Evolutionary conservation across 2,329 filamentous ascomycete species (phyloP).

Genomic region (Xylariales sp.): DNA sequence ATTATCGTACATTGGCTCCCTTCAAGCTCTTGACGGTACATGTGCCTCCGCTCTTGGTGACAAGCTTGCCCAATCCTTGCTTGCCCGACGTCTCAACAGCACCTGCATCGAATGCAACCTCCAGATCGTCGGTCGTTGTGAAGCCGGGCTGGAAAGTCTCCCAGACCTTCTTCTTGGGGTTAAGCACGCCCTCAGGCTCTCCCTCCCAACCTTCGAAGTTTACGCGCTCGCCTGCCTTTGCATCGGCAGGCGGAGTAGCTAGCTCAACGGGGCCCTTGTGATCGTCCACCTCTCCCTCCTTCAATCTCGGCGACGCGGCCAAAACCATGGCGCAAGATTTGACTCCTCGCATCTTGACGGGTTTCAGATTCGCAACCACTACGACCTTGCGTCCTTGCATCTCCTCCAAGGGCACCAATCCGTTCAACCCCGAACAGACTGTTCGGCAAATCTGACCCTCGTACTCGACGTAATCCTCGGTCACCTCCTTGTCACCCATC

Average conservation of each 20-base stretch:
- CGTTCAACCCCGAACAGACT: conserved; percentile 95
- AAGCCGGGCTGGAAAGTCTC: conserved; percentile 95
- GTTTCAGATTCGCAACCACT: conserved; percentile 96
- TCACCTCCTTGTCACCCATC: conserved; percentile 80
- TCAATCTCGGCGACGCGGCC: conserved; percentile 79
- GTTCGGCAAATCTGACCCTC: conserved; percentile 90
- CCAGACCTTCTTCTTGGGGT: conserved; percentile 99
- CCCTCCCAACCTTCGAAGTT: conserved; percentile 94
- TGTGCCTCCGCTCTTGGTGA: conserved; percentile 70
- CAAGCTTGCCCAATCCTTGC: conserved; percentile 62
- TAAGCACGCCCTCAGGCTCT: conserved; percentile 86
- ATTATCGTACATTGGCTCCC: conserved; percentile 75
- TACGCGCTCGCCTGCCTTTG: conserved; percentile 80
- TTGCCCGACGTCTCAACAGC: conserved; percentile 73
- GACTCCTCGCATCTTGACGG: conserved; percentile 94
- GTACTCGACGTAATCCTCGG: conserved; percentile 84
- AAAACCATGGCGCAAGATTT: conserved; percentile 80
- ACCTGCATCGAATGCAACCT: conserved; percentile 81
- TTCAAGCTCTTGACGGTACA: conserved; percentile 81
- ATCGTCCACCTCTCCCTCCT: conserved; percentile 77
- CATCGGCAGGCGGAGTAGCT: conserved; percentile 72
- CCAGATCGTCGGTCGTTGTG: conserved; percentile 74
- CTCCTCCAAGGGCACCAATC: conserved; percentile 84
- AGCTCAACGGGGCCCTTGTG: conserved; percentile 91
- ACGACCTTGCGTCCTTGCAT: conserved; percentile 97